phyloP scores from a whole-genome alignment of 164 flowering plant species.

The Vitis labrusca region DNA sequence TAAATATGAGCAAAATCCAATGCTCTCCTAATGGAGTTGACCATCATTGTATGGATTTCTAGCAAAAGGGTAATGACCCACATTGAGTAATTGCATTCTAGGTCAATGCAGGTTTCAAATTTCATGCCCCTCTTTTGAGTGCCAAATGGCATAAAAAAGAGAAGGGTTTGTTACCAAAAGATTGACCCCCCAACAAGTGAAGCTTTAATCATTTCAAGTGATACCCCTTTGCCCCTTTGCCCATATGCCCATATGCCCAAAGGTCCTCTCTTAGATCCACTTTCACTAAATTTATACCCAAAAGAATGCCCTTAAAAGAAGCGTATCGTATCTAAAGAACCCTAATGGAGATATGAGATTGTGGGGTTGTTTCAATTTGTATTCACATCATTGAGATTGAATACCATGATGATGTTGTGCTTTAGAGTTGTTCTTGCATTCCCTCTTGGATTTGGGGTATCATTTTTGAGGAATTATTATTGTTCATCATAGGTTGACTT shows the following conservation, averaged over 20 bases:
- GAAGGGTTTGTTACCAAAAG: background rate
- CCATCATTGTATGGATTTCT: conserved; percentile 4
- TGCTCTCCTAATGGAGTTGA: conserved; percentile 17
- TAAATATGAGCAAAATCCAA: conserved; percentile 4
- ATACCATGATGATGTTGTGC: background rate
- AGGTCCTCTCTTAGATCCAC: too few species aligned
- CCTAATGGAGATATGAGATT: too few species aligned
- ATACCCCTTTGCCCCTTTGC: too few species aligned
- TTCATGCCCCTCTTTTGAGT: background rate
- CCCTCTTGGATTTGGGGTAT: background rate
- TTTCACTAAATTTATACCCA: too few species aligned
- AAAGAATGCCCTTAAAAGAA: background rate
- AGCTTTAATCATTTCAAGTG: conserved; percentile 18
- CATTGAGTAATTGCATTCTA: conserved; percentile 5
- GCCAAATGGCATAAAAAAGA: conserved; percentile 2
- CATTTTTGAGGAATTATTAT: conserved; percentile 21
- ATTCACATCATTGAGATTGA: conserved; percentile 12
- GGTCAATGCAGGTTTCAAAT: conserved; percentile 18
- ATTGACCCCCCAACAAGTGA: background rate
- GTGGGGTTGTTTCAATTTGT: conserved; percentile 2
- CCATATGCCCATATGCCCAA: too few species aligned
- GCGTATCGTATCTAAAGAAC: background rate
- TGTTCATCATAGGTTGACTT: conserved; percentile 30
- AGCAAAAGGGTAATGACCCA: conserved; percentile 10
- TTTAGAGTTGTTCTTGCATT: background rate